Percentiles rank a stretch among this genome's conserved stretches.
Evolutionary conservation across 805 yeast species (phyloP).

Genomic region (Tetrapisispora taiwanensis): DNA sequence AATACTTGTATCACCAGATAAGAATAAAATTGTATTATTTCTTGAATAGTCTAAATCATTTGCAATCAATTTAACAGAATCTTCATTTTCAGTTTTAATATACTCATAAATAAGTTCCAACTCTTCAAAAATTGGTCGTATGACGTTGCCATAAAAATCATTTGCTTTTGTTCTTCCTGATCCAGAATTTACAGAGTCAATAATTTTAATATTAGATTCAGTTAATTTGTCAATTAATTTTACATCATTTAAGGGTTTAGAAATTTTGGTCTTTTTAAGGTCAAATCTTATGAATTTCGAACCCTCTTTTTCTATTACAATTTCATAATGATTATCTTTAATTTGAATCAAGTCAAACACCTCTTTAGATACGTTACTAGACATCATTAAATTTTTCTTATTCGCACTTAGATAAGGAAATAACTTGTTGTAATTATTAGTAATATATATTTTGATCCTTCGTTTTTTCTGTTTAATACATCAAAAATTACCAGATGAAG

Average conservation of each 20-base stretch:
- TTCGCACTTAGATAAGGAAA: too few species aligned
- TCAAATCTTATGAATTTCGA: conserved; percentile 8
- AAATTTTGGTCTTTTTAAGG: neutral
- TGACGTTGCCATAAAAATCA: conserved; percentile 34
- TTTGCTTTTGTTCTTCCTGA: conserved; percentile 25
- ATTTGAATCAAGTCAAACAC: neutral
- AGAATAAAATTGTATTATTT: conserved; percentile 40
- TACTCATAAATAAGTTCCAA: conserved; percentile 33
- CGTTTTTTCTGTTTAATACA: too few species aligned
- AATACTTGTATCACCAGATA: conserved; percentile 83
- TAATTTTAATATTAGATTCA: conserved; percentile 6
- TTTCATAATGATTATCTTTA: conserved; percentile 1
- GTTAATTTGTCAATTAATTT: neutral
- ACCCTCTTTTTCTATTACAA: conserved; percentile 6
- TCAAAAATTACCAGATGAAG: too few species aligned
- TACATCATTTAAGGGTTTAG: neutral
- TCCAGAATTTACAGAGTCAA: conserved; percentile 33
- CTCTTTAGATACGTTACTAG: neutral
- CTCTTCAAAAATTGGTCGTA: conserved; percentile 39
- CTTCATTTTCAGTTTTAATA: conserved; percentile 33
- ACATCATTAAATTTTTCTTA: too few species aligned
- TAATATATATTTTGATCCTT: too few species aligned
- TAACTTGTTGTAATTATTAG: too few species aligned
- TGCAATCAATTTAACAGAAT: conserved; percentile 36
- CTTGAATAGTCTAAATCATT: conserved; percentile 14